Conservation (phyloP, 2,329 filamentous ascomycete genomes). For the Colletotrichum trifolii region DNA sequence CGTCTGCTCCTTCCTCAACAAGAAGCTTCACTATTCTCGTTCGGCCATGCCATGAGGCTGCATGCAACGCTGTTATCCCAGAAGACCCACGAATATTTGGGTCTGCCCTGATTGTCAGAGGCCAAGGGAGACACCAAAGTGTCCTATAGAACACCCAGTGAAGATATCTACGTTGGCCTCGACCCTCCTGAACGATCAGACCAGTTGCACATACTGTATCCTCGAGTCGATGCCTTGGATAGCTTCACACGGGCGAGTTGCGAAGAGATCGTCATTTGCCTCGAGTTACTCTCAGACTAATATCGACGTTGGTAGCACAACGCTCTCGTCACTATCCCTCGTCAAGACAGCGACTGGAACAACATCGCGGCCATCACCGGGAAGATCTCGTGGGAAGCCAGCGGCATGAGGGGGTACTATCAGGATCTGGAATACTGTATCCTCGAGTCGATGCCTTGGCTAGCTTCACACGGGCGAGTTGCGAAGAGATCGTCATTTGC, state of each 20-base stretch:
- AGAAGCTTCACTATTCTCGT: too few species aligned
- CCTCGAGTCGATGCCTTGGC: constrained; percentile 56
- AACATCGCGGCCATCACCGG: constrained; percentile 68
- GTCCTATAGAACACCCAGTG: constrained; percentile 49
- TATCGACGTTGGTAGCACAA: constrained; percentile 58
- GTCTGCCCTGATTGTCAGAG: too few species aligned
- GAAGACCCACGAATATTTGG: too few species aligned
- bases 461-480: constrained; percentile 53
- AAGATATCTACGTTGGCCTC: constrained; percentile 43
- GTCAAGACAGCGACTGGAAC: constrained; percentile 69
- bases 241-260: constrained; percentile 53
- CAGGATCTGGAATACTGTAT: too few species aligned
- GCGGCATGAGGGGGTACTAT: too few species aligned
- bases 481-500: background rate
- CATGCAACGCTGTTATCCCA: too few species aligned
- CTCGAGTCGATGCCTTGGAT: constrained; percentile 56
- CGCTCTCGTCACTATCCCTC: constrained; percentile 67
- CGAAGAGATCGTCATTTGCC: background rate
- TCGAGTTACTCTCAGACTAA: background rate
- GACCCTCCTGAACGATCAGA: constrained; percentile 53
- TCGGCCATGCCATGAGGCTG: too few species aligned
- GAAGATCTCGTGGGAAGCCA: constrained; percentile 67
- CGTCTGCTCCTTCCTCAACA: too few species aligned
- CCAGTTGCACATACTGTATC: constrained; percentile 57
- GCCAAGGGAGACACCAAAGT: constrained; percentile 63